These are phyloP conservation scores for Phytophthora ohioensis DNA, from an alignment of 352 stramenopile species.

Conservation along the genomic window DNA sequence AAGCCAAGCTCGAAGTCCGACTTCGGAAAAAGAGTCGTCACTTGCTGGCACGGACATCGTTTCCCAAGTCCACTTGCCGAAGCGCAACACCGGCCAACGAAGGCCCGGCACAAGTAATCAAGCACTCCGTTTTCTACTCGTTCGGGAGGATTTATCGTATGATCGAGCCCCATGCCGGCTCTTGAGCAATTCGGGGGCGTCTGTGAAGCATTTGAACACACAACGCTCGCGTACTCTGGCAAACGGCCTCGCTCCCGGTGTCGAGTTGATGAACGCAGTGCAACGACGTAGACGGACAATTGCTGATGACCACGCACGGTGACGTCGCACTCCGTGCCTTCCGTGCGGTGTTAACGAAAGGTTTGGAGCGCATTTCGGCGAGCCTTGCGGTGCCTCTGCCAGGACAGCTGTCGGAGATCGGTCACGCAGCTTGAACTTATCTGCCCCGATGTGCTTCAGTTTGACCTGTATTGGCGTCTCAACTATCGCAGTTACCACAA, in stretches of 20 bases:
- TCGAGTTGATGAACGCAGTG: neutral
- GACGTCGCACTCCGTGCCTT: slow-evolving; percentile 2
- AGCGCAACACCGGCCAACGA: neutral
- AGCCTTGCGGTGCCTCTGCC: slow-evolving; percentile 17
- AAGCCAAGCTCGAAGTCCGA: neutral
- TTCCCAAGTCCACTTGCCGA: neutral
- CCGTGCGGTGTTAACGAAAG: neutral
- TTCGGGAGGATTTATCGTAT: slow-evolving; percentile 10
- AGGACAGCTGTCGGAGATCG: slow-evolving; percentile 2
- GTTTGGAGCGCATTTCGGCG: slow-evolving; percentile 10
- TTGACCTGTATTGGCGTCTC: neutral
- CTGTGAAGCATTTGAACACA: slow-evolving; percentile 8
- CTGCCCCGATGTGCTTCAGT: slow-evolving; percentile 8
- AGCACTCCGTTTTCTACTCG: neutral
- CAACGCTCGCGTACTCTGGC: neutral
- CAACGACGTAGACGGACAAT: neutral
- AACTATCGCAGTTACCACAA: neutral
- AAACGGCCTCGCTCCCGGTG: neutral
- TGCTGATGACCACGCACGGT: slow-evolving; percentile 3
- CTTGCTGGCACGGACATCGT: neutral
- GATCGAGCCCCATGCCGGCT: slow-evolving; percentile 15
- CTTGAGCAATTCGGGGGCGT: slow-evolving; percentile 5
- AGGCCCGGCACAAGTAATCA: slow-evolving; percentile 13
- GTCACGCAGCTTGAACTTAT: slow-evolving; percentile 25
- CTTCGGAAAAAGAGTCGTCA: neutral